Evolutionary conservation across 1,284 basidiomycete genomes (phyloP).

Genomic region (Irpex sp.): DNA sequence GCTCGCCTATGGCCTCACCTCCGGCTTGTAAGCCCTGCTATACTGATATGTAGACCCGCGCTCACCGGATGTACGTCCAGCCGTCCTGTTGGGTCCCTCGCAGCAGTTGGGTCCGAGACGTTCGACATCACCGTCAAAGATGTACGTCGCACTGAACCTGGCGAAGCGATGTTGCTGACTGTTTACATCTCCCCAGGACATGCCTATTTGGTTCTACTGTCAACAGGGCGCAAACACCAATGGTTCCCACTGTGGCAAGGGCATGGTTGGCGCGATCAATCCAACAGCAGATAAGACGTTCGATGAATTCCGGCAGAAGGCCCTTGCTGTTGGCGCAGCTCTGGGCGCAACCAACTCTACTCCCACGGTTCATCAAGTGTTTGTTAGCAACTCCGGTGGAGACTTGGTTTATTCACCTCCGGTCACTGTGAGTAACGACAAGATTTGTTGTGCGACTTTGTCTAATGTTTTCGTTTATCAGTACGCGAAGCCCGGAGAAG

Average conservation of each 20-base stretch:
- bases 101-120: constrained; percentile 52
- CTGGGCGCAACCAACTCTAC: constrained; percentile 5
- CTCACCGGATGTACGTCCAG: constrained; percentile 30
- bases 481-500: constrained; percentile 48
- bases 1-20: constrained; percentile 53
- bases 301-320: constrained; percentile 9
- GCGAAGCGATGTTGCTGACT: neutral
- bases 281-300: neutral
- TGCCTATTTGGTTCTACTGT: constrained; percentile 17
- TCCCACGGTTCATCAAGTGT: constrained; percentile 5
- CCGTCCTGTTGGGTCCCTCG: constrained; percentile 48
- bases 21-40: constrained; percentile 53
- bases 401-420: constrained; percentile 7
- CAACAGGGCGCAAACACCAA: constrained; percentile 15
- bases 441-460: neutral
- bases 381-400: constrained; percentile 9
- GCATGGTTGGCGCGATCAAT: constrained; percentile 17
- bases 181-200: constrained; percentile 4
- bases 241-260: constrained; percentile 15
- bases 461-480: neutral
- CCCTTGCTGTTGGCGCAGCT: constrained; percentile 9
- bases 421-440: constrained; percentile 1
- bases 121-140: constrained; percentile 57
- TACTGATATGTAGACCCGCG: neutral
- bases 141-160: constrained; percentile 35